Base-by-base conservation (phyloP, 2,329 filamentous ascomycete genomes). In the Scorias spongiosa region DNA sequence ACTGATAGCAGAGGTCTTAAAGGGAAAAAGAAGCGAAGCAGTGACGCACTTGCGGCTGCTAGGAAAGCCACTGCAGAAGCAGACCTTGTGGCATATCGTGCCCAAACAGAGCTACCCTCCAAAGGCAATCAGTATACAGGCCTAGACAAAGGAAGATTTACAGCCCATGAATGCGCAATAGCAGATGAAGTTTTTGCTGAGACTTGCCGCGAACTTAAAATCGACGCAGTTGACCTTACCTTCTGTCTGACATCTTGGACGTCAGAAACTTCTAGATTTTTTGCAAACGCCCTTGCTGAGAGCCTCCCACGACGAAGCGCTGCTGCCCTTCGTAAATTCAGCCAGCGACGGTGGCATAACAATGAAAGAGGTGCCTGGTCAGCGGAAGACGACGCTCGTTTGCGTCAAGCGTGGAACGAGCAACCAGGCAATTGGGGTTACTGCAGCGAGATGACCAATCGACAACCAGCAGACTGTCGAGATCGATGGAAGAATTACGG, bases 401-500 rank as follows among this genome's bases (percentile, higher is more conserved):
- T 84, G 6, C 61, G 55, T 4, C 49, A 63, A 1, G 58, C 75
- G 5, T 66, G 72, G 42, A 62, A 68, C 2, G 48, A 60, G n/a
- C 59, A 72, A 41, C 68, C 70, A 1, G 69, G 66, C 12, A 73
- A 76, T 46, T 87, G 81, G 78, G 69, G 69, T 10, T 51, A 67
- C 26, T 81, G 87, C 49, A 75, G 70, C 0, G 64, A 68, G n/a
- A 50, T 74, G 17, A 71, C 84, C 49, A 78, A 78, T 48, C 76
- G 83, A 5, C 72, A 77, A 34, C 68, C 74, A 0, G 73, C 77
- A 47, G 80, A 85, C 55, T 70, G 79, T 42, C 73, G 80, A 42
- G 81, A 85, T 57, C 76, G 81, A 2, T 84, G 79, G 66, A 70
- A 78, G 34, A 81, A 84, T 52, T 78, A 81, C 52, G 63, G 82